Conservation (phyloP, 371 early-diverging fungal genomes). For the Rozella allomycis region DNA sequence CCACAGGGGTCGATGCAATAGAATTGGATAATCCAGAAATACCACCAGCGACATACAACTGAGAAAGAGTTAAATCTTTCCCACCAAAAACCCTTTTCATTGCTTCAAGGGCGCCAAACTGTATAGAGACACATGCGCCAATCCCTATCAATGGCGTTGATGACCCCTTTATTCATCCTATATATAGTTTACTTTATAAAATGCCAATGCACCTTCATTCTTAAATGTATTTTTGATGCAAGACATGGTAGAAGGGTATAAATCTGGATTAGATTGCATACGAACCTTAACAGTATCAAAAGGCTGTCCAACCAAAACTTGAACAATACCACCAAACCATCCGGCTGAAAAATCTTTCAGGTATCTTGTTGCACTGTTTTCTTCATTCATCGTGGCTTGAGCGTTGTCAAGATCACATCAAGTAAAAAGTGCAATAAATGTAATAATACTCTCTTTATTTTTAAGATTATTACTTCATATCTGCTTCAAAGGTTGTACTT, state of each 20-base stretch:
- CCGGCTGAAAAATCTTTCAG: conserved; percentile 33
- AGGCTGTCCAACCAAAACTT: conserved; percentile 37
- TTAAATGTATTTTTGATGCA: conserved; percentile 41
- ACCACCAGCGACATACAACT: conserved; percentile 25
- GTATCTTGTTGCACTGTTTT: no score
- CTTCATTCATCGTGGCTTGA: no score
- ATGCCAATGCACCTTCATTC: conserved; percentile 50
- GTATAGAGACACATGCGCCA: conserved; percentile 48
- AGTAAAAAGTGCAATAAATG: no score
- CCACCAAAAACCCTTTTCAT: conserved; percentile 14
- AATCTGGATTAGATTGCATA: conserved; percentile 38
- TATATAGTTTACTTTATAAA: conserved; percentile 34
- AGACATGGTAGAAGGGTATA: conserved; percentile 45
- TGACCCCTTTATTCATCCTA: conserved; percentile 24
- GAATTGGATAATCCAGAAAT: conserved; percentile 22
- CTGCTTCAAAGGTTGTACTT: no score
- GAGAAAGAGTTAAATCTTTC: conserved; percentile 9
- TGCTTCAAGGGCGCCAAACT: conserved; percentile 24
- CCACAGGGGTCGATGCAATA: conserved; percentile 25
- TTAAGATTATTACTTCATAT: no score
- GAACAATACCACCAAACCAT: conserved; percentile 23
- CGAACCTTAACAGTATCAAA: conserved; percentile 66
- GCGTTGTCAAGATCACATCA: no score
- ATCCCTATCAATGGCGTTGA: conserved; percentile 63
- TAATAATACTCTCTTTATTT: no score